These are phyloP conservation scores for Penicillium psychrosexuale DNA, from an alignment of 2,329 filamentous ascomycete genomes.

Conservation along the genomic window DNA sequence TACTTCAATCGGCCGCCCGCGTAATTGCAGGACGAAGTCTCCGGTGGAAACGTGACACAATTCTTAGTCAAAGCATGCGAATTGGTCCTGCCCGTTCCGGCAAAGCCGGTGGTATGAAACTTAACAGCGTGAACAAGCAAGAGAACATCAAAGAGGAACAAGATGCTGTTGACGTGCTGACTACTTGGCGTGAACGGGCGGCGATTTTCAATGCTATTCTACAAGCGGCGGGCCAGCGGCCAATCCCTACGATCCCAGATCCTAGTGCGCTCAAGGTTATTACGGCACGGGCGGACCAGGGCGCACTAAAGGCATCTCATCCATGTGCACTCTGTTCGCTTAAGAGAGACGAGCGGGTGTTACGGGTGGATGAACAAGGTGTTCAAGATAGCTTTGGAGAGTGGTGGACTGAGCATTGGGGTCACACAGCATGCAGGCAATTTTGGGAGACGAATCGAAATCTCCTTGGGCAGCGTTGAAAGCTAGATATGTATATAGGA, in stretches of 20 bases:
- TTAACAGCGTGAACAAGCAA: constrained; percentile 77
- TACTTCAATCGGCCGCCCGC: constrained; percentile 62
- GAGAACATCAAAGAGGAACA: constrained; percentile 81
- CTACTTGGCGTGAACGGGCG: constrained; percentile 70
- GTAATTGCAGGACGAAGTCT: constrained; percentile 80
- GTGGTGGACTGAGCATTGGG: constrained; percentile 94
- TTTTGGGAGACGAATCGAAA: constrained; percentile 81
- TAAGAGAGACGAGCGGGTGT: constrained; percentile 78
- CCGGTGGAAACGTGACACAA: constrained; percentile 86
- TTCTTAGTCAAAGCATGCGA: constrained; percentile 81
- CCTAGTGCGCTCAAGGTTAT: constrained; percentile 50
- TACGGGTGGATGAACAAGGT: constrained; percentile 65
- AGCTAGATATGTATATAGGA: background rate
- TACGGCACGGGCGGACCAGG: constrained; percentile 58
- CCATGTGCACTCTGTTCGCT: constrained; percentile 83
- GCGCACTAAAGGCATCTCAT: constrained; percentile 70
- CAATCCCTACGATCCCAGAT: constrained; percentile 68
- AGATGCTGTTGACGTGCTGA: constrained; percentile 74
- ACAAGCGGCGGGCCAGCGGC: constrained; percentile 36
- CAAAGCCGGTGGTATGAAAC: constrained; percentile 81
- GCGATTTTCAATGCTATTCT: constrained; percentile 68
- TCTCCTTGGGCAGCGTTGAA: constrained; percentile 63
- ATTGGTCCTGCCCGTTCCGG: constrained; percentile 72
- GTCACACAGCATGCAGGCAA: constrained; percentile 71
- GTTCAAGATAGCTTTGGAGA: constrained; percentile 92